Evolutionary conservation across 768 basidiomycete species (phyloP).

Genomic region (Sarcodon aspratus): DNA sequence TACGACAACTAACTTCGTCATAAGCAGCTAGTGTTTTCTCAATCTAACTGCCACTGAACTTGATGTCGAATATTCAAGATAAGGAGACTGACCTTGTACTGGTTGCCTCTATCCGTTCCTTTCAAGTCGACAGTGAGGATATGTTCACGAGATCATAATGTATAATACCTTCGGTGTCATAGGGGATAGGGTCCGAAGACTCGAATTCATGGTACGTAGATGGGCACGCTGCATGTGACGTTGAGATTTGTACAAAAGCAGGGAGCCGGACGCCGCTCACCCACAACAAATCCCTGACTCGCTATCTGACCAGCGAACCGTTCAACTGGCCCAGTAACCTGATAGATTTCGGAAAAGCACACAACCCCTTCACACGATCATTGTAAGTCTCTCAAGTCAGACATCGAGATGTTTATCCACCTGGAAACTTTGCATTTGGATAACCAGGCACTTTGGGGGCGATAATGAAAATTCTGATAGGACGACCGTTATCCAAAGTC

Average conservation of each 20-base stretch:
- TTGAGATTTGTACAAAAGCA: not conserved
- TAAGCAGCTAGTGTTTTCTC: conserved; percentile 84
- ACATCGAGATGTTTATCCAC: conserved; percentile 21
- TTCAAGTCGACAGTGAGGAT: not conserved
- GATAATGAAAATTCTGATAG: conserved; percentile 76
- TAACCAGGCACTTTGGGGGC: conserved; percentile 72
- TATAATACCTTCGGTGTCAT: conserved; percentile 66
- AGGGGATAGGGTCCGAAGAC: conserved; percentile 79
- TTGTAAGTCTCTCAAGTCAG: not conserved
- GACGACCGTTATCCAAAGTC: conserved; percentile 47
- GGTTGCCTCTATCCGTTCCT: conserved; percentile 89
- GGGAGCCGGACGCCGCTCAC: conserved; percentile 25
- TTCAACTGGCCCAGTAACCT: conserved; percentile 95
- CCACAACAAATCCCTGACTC: conserved; percentile 76
- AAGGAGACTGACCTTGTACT: conserved; percentile 56
- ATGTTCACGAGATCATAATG: not conserved
- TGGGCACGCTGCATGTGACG: conserved; percentile 47
- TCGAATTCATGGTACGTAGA: conserved; percentile 90
- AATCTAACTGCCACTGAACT: conserved; percentile 33
- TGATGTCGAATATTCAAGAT: not conserved
- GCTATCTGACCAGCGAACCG: conserved; percentile 84
- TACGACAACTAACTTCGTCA: conserved; percentile 52
- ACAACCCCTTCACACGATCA: conserved; percentile 48
- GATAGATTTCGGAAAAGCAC: conserved; percentile 63
- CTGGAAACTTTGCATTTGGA: conserved; percentile 87